Evolutionary conservation across 148 eudicot genomes (phyloP).

Genomic region (Silene uniflora): DNA sequence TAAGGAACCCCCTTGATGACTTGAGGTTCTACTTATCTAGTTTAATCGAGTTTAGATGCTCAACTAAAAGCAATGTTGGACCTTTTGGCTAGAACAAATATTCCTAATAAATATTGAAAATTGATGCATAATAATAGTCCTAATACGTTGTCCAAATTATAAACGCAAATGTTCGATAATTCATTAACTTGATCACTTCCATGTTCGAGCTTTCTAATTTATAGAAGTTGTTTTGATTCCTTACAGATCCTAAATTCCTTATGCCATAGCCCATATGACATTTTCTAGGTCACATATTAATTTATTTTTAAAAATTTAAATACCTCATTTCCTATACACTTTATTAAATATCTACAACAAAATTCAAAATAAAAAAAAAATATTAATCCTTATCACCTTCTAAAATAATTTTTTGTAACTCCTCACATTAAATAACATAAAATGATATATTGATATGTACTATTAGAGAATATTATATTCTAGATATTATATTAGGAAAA

Average conservation of each 20-base stretch:
- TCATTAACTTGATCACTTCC: neutral
- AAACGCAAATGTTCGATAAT: slow-evolving; percentile 3
- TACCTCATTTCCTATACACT: too few relatives aligned
- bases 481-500: too few relatives aligned
- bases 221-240: neutral
- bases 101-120: neutral
- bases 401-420: too few relatives aligned
- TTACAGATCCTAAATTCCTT: neutral
- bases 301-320: too few relatives aligned
- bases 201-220: neutral
- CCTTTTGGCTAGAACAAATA: slow-evolving; percentile 1
- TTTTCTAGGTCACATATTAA: neutral
- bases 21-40: neutral
- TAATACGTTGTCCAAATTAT: neutral
- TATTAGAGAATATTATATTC: too few relatives aligned
- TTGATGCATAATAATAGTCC: neutral
- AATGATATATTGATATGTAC: too few relatives aligned
- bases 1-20: slow-evolving; percentile 20
- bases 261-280: neutral
- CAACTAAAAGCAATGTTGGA: slow-evolving; percentile 6
- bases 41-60: neutral
- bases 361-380: too few relatives aligned
- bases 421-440: too few relatives aligned
- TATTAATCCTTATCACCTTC: too few relatives aligned
- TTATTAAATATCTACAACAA: too few relatives aligned